Conservation (phyloP, 768 basidiomycete genomes). For the Suillus alpinus region DNA sequence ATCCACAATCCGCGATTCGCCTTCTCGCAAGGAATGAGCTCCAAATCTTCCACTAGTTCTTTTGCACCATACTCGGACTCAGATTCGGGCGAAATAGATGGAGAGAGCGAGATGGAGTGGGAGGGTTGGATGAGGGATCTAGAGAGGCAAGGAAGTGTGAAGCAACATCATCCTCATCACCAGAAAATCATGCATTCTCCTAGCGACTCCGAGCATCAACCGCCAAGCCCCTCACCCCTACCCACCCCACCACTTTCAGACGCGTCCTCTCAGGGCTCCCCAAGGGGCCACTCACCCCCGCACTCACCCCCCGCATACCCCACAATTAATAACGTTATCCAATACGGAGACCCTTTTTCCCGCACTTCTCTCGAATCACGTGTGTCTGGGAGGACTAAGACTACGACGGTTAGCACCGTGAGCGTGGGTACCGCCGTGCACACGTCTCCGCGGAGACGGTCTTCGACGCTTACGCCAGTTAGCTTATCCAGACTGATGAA, state of each 20-base stretch:
- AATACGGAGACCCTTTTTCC: conserved; percentile 4
- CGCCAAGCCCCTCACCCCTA: conserved; percentile 5
- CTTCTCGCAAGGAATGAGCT: conserved; percentile 22
- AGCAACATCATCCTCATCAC: conserved; percentile 3
- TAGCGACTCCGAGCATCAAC: neutral
- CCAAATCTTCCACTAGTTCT: conserved; percentile 12
- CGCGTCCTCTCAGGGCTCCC: conserved; percentile 20
- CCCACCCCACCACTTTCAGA: conserved; percentile 30
- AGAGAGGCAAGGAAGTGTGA: conserved; percentile 33
- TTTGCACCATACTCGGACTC: conserved; percentile 13
- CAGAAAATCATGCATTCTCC: conserved; percentile 5
- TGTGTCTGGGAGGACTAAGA: conserved; percentile 9
- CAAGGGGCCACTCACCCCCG: conserved; percentile 16
- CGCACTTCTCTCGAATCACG: conserved; percentile 6
- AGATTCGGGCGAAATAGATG: conserved; percentile 39
- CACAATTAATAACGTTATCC: conserved; percentile 22
- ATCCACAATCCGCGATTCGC: conserved; percentile 21
- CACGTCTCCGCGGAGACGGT: conserved; percentile 18
- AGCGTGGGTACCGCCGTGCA: conserved; percentile 15
- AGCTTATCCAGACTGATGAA: conserved; percentile 1
- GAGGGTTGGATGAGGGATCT: conserved; percentile 63
- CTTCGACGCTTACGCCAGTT: conserved; percentile 22
- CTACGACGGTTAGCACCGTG: conserved; percentile 22
- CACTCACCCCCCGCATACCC: conserved; percentile 14
- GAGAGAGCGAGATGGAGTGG: conserved; percentile 62